These are phyloP conservation scores for Cystobasidiaceae sp. DNA, from an alignment of 1,284 basidiomycete genomes.

Conservation along the genomic window DNA sequence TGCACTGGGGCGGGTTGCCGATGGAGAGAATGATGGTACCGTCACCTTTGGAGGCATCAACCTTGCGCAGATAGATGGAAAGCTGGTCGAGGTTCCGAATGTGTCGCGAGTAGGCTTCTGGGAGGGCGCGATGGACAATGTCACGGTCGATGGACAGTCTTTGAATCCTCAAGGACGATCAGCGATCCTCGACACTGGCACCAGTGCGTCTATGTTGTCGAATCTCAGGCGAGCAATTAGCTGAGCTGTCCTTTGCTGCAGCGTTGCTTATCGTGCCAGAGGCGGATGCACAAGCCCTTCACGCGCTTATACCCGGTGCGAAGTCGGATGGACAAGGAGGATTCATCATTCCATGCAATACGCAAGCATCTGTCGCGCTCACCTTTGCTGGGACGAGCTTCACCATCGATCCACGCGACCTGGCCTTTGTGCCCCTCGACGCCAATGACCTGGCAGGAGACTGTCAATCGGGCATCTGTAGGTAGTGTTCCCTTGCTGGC, in stretches of 20 bases:
- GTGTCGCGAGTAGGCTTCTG: slow-evolving; percentile 57
- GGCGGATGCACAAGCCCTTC: slow-evolving; percentile 55
- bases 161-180: slow-evolving; percentile 57
- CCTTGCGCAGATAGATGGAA: slow-evolving; percentile 58
- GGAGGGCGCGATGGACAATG: slow-evolving; percentile 61
- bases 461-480: slow-evolving; percentile 67
- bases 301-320: slow-evolving; percentile 58
- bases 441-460: slow-evolving; percentile 59
- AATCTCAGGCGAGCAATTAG: no score
- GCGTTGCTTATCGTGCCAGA: slow-evolving; percentile 48
- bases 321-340: slow-evolving; percentile 49
- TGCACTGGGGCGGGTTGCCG: slow-evolving; percentile 67
- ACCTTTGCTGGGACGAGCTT: slow-evolving; percentile 62
- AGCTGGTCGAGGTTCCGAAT: slow-evolving; percentile 44
- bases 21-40: slow-evolving; percentile 64
- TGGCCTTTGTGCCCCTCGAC: slow-evolving; percentile 64
- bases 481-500: no score
- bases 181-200: slow-evolving; percentile 70
- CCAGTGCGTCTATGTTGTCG: slow-evolving; percentile 46
- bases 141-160: slow-evolving; percentile 57
- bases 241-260: slow-evolving; percentile 42
- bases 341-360: slow-evolving; percentile 72
- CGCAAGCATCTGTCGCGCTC: slow-evolving; percentile 60
- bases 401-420: slow-evolving; percentile 60
- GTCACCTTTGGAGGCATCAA: slow-evolving; percentile 75